phyloP scores from a whole-genome alignment of 2,329 filamentous ascomycete genomes.

The Blastomyces silverae region DNA sequence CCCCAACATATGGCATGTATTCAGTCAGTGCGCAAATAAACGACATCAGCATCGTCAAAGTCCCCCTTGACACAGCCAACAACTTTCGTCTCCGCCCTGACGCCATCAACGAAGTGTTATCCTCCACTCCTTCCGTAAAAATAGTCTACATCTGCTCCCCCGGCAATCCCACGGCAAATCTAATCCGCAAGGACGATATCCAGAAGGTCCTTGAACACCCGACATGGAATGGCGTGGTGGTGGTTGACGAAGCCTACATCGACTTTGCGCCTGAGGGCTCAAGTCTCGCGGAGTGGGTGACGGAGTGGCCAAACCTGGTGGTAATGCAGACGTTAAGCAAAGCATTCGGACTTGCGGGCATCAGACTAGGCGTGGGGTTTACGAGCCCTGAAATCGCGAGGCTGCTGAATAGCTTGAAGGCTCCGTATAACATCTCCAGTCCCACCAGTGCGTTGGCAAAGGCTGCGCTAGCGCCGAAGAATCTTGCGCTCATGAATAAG shows the following conservation, averaged over 20 bases:
- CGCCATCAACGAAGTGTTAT: constrained; percentile 60
- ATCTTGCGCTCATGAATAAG: constrained; percentile 63
- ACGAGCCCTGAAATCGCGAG: constrained; percentile 64
- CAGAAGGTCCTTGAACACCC: constrained; percentile 69
- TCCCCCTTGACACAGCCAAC: constrained; percentile 69
- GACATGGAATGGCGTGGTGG: constrained; percentile 89
- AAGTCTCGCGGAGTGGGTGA: constrained; percentile 84
- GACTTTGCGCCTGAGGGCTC: constrained; percentile 78
- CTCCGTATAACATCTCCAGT: constrained; percentile 90
- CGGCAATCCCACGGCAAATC: constrained; percentile 81
- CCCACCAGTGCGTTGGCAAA: constrained; percentile 76
- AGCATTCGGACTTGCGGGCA: constrained; percentile 90
- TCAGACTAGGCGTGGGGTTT: constrained; percentile 82
- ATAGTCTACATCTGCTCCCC: constrained; percentile 89
- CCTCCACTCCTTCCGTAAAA: constrained; percentile 64
- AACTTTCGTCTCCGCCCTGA: constrained; percentile 67
- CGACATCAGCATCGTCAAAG: constrained; percentile 75
- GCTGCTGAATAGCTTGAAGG: constrained; percentile 86
- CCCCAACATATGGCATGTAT: constrained; percentile 99
- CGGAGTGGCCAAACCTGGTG: constrained; percentile 88
- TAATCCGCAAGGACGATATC: constrained; percentile 70
- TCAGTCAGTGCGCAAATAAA: constrained; percentile 89
- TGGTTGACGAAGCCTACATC: constrained; percentile 93
- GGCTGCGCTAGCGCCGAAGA: constrained; percentile 60
- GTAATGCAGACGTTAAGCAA: constrained; percentile 99